These are phyloP conservation scores for Betula pendula DNA, from an alignment of 306 rosid species.

Conservation along the genomic window DNA sequence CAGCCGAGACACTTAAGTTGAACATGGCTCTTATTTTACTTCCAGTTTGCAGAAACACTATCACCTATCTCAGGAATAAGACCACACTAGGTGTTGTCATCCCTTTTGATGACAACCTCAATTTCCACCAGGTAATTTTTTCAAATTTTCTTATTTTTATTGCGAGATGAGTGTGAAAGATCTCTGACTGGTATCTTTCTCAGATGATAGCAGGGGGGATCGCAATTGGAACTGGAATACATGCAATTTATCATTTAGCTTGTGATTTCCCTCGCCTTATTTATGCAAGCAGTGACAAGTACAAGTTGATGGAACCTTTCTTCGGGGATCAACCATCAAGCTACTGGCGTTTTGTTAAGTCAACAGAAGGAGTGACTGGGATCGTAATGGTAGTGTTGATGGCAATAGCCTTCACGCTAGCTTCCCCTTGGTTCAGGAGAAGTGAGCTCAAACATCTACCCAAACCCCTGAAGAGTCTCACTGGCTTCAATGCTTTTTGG, in stretches of 20 bases:
- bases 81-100: slow-evolving; percentile 46
- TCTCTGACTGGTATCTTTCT: background rate
- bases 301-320: slow-evolving; percentile 46
- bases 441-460: slow-evolving; percentile 42
- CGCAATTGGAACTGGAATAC: slow-evolving; percentile 49
- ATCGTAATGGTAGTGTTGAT: slow-evolving; percentile 51
- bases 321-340: slow-evolving; percentile 44
- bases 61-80: slow-evolving; percentile 59
- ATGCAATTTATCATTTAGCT: slow-evolving; percentile 47
- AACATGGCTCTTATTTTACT: slow-evolving; percentile 64
- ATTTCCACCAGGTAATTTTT: slow-evolving; percentile 54
- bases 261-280: slow-evolving; percentile 60
- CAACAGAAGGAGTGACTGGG: slow-evolving; percentile 65
- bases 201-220: slow-evolving; percentile 40
- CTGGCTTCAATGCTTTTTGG: slow-evolving; percentile 79
- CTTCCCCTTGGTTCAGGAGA: slow-evolving; percentile 55
- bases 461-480: slow-evolving; percentile 43
- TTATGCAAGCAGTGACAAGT: slow-evolving; percentile 42
- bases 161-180: background rate
- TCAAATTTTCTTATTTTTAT: background rate
- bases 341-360: slow-evolving; percentile 59
- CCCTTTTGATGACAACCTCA: slow-evolving; percentile 63
- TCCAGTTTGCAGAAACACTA: slow-evolving; percentile 58
- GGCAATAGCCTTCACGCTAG: slow-evolving; percentile 56
- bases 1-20: slow-evolving; percentile 65